A percentile compares a stretch with the other conserved stretches of the same genome.
These are phyloP conservation scores for Aspergillus conjunctus DNA, from an alignment of 495 filamentous ascomycete genomes.

Conservation along the genomic window DNA sequence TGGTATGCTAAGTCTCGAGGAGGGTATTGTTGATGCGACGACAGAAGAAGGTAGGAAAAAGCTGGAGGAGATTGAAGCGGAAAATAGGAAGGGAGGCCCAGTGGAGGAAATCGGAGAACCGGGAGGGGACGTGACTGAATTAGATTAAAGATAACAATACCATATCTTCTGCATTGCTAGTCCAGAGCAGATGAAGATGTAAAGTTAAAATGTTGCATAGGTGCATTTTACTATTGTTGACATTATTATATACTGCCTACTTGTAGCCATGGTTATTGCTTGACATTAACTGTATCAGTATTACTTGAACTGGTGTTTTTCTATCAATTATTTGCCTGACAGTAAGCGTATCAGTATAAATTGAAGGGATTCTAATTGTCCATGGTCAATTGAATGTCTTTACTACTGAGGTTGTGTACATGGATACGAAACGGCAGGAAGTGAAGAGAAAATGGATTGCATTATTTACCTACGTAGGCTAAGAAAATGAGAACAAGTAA, in stretches of 20 bases:
- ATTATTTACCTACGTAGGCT: conserved; percentile 29
- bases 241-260: too few relatives aligned
- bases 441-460: conserved; percentile 19
- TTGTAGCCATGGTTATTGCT: too few relatives aligned
- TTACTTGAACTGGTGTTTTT: too few relatives aligned
- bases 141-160: conserved; percentile 35
- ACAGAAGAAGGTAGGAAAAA: conserved; percentile 85
- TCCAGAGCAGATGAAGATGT: conserved; percentile 9
- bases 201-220: neutral
- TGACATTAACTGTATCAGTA: too few relatives aligned
- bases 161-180: too few relatives aligned
- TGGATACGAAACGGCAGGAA: conserved; percentile 1
- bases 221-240: too few relatives aligned
- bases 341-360: neutral
- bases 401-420: neutral
- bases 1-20: conserved; percentile 88
- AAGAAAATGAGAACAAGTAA: conserved; percentile 30
- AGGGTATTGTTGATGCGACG: conserved; percentile 92
- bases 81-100: conserved; percentile 37
- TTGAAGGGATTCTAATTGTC: neutral
- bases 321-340: neutral
- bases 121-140: conserved; percentile 43
- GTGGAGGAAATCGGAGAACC: conserved; percentile 43
- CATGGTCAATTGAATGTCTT: too few relatives aligned
- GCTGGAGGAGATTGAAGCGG: conserved; percentile 76